Evolutionary conservation across 2,329 filamentous ascomycete genomes (phyloP), one percentile per base, ranked within the genome.

Genomic region (Xylaria sp.): DNA sequence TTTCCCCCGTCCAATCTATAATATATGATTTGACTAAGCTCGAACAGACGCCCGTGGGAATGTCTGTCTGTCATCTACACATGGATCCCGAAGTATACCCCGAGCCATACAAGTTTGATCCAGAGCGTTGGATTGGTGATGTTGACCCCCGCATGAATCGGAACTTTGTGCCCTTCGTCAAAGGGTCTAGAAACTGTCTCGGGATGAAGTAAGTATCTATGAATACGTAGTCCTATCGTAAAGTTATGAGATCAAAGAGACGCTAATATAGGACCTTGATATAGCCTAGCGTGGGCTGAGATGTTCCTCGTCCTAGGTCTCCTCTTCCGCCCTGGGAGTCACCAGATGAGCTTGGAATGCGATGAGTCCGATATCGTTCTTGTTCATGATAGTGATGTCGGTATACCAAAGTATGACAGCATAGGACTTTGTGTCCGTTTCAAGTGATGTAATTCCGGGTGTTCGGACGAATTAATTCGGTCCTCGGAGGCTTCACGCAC

Each of bases 21-120:
- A 4, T 28, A 28, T 28, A 28, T 28, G 28, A 28, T 28, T 28
- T 28, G 28, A 28, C 28, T 28, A 28, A 28, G 15, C 15, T 12
- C 41, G 52, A n/a, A 20, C 6, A 55, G 52, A 18, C 15, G 0
- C 78, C 82, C 0, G 76, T 84, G 3, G 76, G 80, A 32, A 82
- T 82, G 79, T 79, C 80, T 1, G 76, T 77, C 15, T 75, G 78
- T 23, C 71, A 70, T 23, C 65, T 78, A 54, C 73, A 76, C 48
- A 74, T 65, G 25, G 73, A 79, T 51, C 70, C 75, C 18, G 9
- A 23, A 1, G 46, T 78, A 1, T 79, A 73, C 61, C 74, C 75
- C 0, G 56, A 70, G 0, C 74, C 77, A 1, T n/a, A 56, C 3
- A 20, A 54, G 15, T 80, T 80, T 25, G 48, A 68, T 1, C 78